Conservation (phyloP, 495 filamentous ascomycete genomes). For the Echria macrotheca region DNA sequence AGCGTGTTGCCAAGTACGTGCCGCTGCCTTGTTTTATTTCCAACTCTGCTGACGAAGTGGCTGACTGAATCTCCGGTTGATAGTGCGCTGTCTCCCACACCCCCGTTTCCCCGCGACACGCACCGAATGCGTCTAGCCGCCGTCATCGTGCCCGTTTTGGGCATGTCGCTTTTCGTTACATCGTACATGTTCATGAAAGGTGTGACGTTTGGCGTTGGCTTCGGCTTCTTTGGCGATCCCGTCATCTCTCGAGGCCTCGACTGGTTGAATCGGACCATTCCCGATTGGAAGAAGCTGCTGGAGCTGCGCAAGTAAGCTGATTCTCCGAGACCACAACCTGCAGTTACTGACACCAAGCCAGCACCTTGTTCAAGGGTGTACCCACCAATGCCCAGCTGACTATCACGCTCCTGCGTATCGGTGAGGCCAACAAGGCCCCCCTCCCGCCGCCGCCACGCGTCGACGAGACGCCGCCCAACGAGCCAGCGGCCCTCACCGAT, state of each 20-base stretch:
- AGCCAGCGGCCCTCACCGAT: conserved; percentile 43
- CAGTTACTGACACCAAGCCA: too few relatives aligned
- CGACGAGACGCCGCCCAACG: conserved; percentile 47
- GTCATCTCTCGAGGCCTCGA: conserved; percentile 53
- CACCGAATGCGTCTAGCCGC: conserved; percentile 59
- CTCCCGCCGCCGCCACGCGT: conserved; percentile 70
- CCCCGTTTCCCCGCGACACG: conserved; percentile 63
- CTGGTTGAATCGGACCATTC: conserved; percentile 60
- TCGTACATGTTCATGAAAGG: conserved; percentile 72
- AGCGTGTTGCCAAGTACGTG: conserved; percentile 69
- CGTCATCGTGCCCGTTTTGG: conserved; percentile 52
- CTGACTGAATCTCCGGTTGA: background rate
- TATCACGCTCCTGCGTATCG: conserved; percentile 77
- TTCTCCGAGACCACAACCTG: too few relatives aligned
- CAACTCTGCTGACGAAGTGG: background rate
- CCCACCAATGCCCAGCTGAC: conserved; percentile 87
- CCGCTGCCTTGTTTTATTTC: too few relatives aligned
- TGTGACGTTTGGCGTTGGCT: conserved; percentile 58
- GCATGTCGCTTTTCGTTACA: conserved; percentile 55
- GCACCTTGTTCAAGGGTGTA: conserved; percentile 73
- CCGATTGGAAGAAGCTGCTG: conserved; percentile 70
- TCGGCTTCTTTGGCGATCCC: conserved; percentile 79
- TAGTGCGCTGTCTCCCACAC: conserved; percentile 69
- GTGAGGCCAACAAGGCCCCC: conserved; percentile 76
- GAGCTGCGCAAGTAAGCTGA: conserved; percentile 57